A percentile compares a stretch with the other conserved stretches of the same genome.
phyloP scores from a whole-genome alignment of 2,329 filamentous ascomycete species.

The Monosporascus ibericus region DNA sequence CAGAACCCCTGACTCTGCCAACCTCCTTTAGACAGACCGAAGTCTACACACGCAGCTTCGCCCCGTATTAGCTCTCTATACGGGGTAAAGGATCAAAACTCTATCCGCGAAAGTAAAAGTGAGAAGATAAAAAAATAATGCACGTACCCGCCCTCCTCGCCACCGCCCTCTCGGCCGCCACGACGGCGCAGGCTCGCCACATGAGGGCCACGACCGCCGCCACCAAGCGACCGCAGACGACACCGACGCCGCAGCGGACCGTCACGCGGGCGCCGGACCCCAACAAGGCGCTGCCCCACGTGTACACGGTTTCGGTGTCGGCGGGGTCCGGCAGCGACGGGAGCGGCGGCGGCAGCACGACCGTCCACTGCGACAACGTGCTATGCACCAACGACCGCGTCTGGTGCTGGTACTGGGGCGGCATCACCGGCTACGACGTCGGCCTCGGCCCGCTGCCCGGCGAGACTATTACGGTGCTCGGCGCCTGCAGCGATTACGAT shows the following conservation, averaged over 20 bases:
- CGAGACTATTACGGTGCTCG: slow-evolving; percentile 15
- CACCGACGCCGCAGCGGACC: not conserved
- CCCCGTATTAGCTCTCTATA: too few species aligned
- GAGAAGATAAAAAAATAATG: too few species aligned
- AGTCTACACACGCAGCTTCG: too few species aligned
- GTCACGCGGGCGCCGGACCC: too few species aligned
- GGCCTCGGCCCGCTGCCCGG: slow-evolving; percentile 20
- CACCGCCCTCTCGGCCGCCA: too few species aligned
- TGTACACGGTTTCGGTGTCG: not conserved
- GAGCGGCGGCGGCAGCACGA: slow-evolving; percentile 1
- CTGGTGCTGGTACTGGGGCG: slow-evolving; percentile 25
- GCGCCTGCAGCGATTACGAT: slow-evolving; percentile 9
- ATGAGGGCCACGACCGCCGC: not conserved
- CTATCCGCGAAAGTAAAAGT: too few species aligned
- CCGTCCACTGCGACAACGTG: slow-evolving; percentile 16
- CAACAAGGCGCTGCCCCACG: too few species aligned
- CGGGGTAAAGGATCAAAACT: too few species aligned
- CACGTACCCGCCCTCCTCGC: too few species aligned
- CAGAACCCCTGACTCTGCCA: too few species aligned
- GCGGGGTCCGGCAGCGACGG: not conserved
- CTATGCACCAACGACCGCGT: slow-evolving; percentile 18
- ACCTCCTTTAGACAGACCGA: too few species aligned
- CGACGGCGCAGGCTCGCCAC: not conserved
- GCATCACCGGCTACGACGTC: slow-evolving; percentile 22
- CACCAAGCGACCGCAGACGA: not conserved